A percentile compares a stretch with the other conserved stretches of the same genome.
phyloP scores from a whole-genome alignment of 164 flowering plant genomes.

The Echeveria elegans region DNA sequence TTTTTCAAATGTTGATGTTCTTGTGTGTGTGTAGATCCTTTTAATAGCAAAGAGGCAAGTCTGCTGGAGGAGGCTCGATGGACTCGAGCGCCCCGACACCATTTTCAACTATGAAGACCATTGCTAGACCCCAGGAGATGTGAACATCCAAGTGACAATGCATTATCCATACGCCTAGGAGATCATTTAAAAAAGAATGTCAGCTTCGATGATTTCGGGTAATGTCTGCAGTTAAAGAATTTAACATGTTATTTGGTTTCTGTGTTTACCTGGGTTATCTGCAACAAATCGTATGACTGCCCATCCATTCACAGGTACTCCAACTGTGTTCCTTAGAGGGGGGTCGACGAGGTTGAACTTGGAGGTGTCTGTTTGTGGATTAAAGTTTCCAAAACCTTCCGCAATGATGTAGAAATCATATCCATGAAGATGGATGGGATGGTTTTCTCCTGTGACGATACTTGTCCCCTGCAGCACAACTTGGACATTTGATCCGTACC shows the following conservation, averaged over 20 bases:
- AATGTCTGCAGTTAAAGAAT: no score
- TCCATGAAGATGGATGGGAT: slow-evolving; percentile 81
- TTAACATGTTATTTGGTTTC: no score
- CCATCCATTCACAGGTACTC: slow-evolving; percentile 75
- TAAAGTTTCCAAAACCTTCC: slow-evolving; percentile 69
- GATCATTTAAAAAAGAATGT: not conserved
- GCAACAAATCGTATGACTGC: slow-evolving; percentile 77
- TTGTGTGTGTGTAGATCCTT: not conserved
- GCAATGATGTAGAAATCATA: slow-evolving; percentile 76
- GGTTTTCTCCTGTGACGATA: slow-evolving; percentile 61
- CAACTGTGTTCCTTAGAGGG: slow-evolving; percentile 64
- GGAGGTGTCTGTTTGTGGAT: slow-evolving; percentile 37
- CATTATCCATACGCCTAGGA: slow-evolving; percentile 72
- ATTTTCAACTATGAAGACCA: slow-evolving; percentile 66
- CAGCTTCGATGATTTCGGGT: not conserved
- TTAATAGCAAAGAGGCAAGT: slow-evolving; percentile 35
- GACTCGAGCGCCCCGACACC: slow-evolving; percentile 45
- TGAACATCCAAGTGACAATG: slow-evolving; percentile 86
- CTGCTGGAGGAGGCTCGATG: slow-evolving; percentile 54
- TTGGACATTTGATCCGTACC: slow-evolving; percentile 61
- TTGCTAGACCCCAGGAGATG: slow-evolving; percentile 71
- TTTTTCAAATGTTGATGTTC: not conserved
- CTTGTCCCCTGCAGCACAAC: slow-evolving; percentile 69
- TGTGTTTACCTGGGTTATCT: slow-evolving; percentile 63
- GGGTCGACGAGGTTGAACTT: slow-evolving; percentile 79